Conservation (phyloP, 148 eudicot species). For the Suaeda aralocaspica region DNA sequence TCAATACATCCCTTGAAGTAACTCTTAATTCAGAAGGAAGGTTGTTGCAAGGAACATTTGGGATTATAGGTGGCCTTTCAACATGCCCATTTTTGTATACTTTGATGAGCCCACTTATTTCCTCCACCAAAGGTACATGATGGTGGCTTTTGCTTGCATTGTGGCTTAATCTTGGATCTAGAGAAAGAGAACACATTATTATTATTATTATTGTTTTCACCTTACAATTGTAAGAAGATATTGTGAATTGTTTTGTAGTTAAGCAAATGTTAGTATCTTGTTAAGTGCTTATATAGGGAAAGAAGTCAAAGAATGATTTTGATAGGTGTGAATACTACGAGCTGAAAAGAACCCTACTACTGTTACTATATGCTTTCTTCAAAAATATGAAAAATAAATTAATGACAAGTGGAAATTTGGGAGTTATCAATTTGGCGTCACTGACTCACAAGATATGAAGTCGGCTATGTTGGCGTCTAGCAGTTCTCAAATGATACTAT, state of each 20-base stretch:
- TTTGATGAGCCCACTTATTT: slow-evolving; percentile 51
- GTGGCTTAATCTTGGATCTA: slow-evolving; percentile 17
- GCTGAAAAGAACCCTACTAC: slow-evolving; percentile 17
- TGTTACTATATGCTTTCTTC: slow-evolving; percentile 21
- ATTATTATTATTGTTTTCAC: slow-evolving; percentile 19
- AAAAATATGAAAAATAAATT: no score
- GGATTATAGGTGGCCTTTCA: slow-evolving; percentile 44
- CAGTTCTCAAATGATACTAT: no score
- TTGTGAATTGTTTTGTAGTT: slow-evolving; percentile 13
- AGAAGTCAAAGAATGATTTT: not conserved
- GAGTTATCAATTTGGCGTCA: not conserved
- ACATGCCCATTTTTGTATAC: slow-evolving; percentile 44
- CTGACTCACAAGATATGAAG: no score
- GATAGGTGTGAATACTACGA: slow-evolving; percentile 23
- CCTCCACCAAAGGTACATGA: slow-evolving; percentile 34
- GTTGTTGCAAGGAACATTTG: slow-evolving; percentile 31
- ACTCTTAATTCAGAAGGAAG: slow-evolving; percentile 34
- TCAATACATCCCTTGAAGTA: slow-evolving; percentile 34
- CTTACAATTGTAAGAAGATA: not conserved
- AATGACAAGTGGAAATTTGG: slow-evolving; percentile 22
- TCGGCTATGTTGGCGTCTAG: no score
- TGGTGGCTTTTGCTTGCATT: slow-evolving; percentile 21
- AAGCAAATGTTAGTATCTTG: slow-evolving; percentile 16
- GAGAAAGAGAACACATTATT: slow-evolving; percentile 28
- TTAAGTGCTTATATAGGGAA: slow-evolving; percentile 22